Percentiles rank a stretch among this genome's conserved stretches.
These are phyloP conservation scores for Graphilbum fragrans DNA, from an alignment of 2,329 filamentous ascomycete genomes.

Conservation along the genomic window DNA sequence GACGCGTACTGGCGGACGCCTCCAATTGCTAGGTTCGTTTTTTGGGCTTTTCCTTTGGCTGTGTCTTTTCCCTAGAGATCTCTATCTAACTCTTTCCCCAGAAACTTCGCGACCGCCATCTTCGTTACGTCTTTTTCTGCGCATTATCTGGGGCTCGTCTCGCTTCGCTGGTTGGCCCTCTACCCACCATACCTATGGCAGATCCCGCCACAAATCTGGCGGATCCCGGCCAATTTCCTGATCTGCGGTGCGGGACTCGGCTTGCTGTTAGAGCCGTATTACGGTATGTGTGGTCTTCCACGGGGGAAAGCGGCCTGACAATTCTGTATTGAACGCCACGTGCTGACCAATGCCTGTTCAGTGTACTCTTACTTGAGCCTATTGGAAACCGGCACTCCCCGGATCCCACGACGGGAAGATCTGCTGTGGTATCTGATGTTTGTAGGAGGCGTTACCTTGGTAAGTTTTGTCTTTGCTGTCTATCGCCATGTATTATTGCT, in stretches of 20 bases:
- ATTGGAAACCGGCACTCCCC: conserved; percentile 58
- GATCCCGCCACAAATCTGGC: conserved; percentile 35
- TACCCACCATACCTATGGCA: conserved; percentile 39
- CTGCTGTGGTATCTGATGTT: conserved; percentile 72
- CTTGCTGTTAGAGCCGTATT: conserved; percentile 64
- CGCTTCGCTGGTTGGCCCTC: conserved; percentile 40
- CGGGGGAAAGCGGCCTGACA: not conserved
- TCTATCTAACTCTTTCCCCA: conserved; percentile 18
- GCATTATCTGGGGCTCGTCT: conserved; percentile 46
- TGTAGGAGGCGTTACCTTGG: conserved; percentile 58
- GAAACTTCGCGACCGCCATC: conserved; percentile 55
- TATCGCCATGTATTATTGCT: conserved; percentile 14
- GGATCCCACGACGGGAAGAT: conserved; percentile 66
- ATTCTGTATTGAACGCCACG: not conserved
- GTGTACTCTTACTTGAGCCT: conserved; percentile 67
- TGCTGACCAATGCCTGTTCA: conserved; percentile 14
- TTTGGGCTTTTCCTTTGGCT: not conserved
- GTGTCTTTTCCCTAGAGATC: not conserved
- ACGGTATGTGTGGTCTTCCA: no score
- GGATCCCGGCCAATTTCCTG: conserved; percentile 28
- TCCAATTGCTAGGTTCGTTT: conserved; percentile 28
- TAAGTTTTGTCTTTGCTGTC: conserved; percentile 31
- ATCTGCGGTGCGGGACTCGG: conserved; percentile 26
- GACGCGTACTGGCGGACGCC: conserved; percentile 27
- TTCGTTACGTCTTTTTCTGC: conserved; percentile 50